Conservation (phyloP, 1,284 basidiomycete species). For the Rhodotorula glutinis region DNA sequence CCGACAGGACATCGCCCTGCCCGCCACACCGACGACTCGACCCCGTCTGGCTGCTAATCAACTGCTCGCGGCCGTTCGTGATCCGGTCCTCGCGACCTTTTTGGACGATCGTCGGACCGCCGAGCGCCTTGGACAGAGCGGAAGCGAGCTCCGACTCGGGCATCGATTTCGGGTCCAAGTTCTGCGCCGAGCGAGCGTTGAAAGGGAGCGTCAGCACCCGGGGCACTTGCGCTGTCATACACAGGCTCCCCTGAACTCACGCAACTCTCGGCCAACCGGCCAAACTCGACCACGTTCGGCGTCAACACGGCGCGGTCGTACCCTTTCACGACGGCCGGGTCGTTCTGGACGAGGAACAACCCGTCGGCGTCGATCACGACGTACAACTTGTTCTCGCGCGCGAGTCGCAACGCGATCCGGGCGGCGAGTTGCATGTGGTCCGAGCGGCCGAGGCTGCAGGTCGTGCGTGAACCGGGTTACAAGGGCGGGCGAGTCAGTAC, state of each 20-base stretch:
- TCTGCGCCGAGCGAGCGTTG: constrained; percentile 47
- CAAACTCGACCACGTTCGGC: constrained; percentile 93
- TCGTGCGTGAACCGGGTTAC: background rate
- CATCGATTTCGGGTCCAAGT: constrained; percentile 50
- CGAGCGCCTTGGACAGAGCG: constrained; percentile 65
- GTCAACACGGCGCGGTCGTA: constrained; percentile 80
- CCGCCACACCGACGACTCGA: constrained; percentile 83
- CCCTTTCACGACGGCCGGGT: constrained; percentile 69
- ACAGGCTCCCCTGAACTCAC: constrained; percentile 53
- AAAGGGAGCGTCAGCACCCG: no score
- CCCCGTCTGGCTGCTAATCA: constrained; percentile 68
- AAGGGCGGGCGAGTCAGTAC: background rate
- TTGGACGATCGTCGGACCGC: constrained; percentile 86
- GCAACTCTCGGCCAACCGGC: constrained; percentile 70
- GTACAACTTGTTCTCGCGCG: constrained; percentile 66
- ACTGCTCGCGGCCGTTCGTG: constrained; percentile 56
- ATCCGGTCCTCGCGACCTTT: constrained; percentile 74
- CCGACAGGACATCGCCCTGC: constrained; percentile 80
- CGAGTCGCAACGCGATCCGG: constrained; percentile 53
- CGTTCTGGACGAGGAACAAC: constrained; percentile 71
- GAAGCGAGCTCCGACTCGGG: constrained; percentile 58
- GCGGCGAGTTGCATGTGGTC: constrained; percentile 78
- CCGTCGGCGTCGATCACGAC: constrained; percentile 92
- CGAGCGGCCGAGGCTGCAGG: constrained; percentile 66
- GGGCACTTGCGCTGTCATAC: background rate